Conservation (phyloP, 2,329 filamentous ascomycete genomes). For the Acrocalymma vagum region DNA sequence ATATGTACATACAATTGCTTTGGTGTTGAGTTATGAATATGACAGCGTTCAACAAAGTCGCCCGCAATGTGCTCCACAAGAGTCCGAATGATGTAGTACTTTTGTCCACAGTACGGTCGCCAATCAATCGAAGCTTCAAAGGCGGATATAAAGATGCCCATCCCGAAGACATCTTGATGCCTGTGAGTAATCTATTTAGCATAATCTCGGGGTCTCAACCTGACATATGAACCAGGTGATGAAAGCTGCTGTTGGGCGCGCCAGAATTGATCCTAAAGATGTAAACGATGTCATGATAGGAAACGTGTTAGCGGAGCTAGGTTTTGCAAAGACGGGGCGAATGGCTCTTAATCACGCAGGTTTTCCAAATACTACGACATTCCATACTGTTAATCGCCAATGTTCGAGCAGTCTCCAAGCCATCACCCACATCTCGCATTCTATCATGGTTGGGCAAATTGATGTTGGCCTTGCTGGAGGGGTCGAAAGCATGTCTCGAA, state of each 20-base stretch:
- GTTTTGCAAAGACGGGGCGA: constrained; percentile 89
- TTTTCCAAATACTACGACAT: constrained; percentile 86
- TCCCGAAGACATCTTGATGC: constrained; percentile 81
- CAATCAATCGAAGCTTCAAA: constrained; percentile 86
- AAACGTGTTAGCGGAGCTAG: constrained; percentile 81
- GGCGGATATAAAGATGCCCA: constrained; percentile 94
- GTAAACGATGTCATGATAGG: constrained; percentile 56
- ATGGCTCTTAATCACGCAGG: constrained; percentile 89
- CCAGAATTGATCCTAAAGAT: constrained; percentile 31
- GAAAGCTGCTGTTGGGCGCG: constrained; percentile 60
- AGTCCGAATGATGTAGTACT: constrained; percentile 96
- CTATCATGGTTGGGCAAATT: constrained; percentile 81
- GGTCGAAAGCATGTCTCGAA: constrained; percentile 88
- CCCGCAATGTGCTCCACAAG: constrained; percentile 75
- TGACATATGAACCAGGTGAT: constrained; percentile 78
- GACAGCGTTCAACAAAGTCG: constrained; percentile 38
- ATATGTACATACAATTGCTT: constrained; percentile 3
- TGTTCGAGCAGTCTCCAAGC: constrained; percentile 97
- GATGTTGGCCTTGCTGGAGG: constrained; percentile 87
- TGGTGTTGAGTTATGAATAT: constrained; percentile 18
- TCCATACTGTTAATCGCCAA: constrained; percentile 89
- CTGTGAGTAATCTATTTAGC: too few relatives aligned
- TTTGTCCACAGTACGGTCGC: constrained; percentile 86
- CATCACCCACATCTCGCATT: constrained; percentile 89
- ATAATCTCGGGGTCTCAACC: constrained; percentile 63